These are phyloP conservation scores for Cyclanthera cordifolia DNA, from an alignment of 306 rosid species.

Conservation along the genomic window DNA sequence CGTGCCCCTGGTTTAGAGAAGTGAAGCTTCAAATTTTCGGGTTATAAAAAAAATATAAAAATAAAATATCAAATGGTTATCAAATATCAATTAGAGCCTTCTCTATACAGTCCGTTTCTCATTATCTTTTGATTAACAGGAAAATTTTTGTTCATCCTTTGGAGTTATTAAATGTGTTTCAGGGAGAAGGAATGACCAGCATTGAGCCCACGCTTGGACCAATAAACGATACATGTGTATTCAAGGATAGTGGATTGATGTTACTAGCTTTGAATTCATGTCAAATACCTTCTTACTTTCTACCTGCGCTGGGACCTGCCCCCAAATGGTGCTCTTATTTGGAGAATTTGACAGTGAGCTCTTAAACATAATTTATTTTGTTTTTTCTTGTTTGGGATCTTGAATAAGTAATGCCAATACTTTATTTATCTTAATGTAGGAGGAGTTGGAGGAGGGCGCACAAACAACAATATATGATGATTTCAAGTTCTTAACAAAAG, in stretches of 20 bases:
- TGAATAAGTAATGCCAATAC: neutral
- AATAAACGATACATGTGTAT: constrained; percentile 74
- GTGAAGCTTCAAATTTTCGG: too few species aligned
- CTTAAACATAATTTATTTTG: constrained; percentile 14
- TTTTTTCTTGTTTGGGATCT: constrained; percentile 10
- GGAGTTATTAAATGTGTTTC: neutral
- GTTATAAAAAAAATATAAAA: too few species aligned
- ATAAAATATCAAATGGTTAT: too few species aligned
- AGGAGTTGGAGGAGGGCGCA: constrained; percentile 68
- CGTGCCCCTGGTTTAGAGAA: too few species aligned
- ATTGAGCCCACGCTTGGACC: constrained; percentile 71
- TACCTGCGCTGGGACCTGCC: constrained; percentile 93
- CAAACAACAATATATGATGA: constrained; percentile 61
- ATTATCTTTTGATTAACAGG: too few species aligned
- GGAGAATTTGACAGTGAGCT: constrained; percentile 72
- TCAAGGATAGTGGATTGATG: constrained; percentile 77
- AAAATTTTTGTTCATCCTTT: too few species aligned
- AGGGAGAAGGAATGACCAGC: constrained; percentile 92
- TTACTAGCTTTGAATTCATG: constrained; percentile 72
- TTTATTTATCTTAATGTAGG: constrained; percentile 36
- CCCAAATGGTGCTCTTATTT: constrained; percentile 90
- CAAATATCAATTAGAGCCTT: too few species aligned
- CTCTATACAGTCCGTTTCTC: too few species aligned
- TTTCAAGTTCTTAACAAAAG: constrained; percentile 69
- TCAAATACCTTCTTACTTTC: constrained; percentile 80